Conservation (phyloP, 495 filamentous ascomycete genomes). For the Neurospora discreta region DNA sequence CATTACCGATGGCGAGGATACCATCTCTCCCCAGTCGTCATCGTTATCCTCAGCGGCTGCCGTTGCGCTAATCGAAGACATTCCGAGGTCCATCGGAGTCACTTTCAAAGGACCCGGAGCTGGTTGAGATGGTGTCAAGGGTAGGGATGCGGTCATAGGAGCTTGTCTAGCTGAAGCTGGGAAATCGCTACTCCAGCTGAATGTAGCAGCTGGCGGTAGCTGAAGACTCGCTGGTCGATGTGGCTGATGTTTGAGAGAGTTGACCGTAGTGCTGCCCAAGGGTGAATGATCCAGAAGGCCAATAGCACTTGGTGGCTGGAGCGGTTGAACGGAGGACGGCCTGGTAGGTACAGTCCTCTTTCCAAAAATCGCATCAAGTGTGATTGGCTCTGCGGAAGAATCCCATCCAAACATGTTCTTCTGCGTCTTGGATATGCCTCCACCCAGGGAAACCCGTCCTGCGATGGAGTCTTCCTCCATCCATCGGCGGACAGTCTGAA, state of each 20-base stretch:
- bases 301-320: neutral
- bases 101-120: neutral
- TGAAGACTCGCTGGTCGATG: conserved; percentile 11
- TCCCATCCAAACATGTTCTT: conserved; percentile 46
- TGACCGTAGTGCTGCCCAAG: conserved; percentile 2
- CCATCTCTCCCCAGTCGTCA: conserved; percentile 47
- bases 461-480: conserved; percentile 47
- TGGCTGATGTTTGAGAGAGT: conserved; percentile 1
- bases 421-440: conserved; percentile 27
- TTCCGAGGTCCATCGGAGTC: neutral
- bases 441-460: conserved; percentile 37
- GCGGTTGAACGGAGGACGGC: conserved; percentile 12
- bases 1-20: conserved; percentile 30
- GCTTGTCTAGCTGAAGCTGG: conserved; percentile 1
- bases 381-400: conserved; percentile 33
- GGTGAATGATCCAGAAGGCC: neutral
- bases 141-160: neutral
- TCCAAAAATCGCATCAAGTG: conserved; percentile 34
- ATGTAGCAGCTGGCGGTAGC: conserved; percentile 17
- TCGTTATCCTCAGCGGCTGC: conserved; percentile 26
- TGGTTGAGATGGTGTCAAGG: neutral
- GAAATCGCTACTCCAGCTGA: conserved; percentile 25
- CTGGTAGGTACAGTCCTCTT: conserved; percentile 17
- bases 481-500: conserved; percentile 47
- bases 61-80: neutral